A percentile compares a stretch with the other conserved stretches of the same genome.
Evolutionary conservation across 257 asterid species (phyloP).

Genomic region (Petunia secreta): DNA sequence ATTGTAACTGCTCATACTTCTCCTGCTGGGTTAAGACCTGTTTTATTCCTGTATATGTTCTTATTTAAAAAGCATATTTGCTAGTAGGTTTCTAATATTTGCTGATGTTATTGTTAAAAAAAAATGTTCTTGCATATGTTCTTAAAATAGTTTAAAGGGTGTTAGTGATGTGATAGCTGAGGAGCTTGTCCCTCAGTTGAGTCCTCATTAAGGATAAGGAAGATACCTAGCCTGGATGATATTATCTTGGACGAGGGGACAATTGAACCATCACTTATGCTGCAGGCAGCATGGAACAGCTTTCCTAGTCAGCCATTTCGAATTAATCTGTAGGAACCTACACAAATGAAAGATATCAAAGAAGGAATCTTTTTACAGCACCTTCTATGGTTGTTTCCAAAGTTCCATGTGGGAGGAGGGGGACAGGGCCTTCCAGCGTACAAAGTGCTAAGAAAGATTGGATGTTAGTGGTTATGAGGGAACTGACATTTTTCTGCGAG

Average conservation of each 20-base stretch:
- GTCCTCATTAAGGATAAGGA: constrained; percentile 5
- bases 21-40: not conserved
- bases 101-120: too few species aligned
- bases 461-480: not conserved
- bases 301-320: not conserved
- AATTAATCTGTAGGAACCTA: not conserved
- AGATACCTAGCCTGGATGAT: constrained; percentile 18
- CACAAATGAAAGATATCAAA: not conserved
- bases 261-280: constrained; percentile 13
- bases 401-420: not conserved
- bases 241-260: constrained; percentile 22
- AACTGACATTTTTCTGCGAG: not conserved
- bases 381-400: not conserved
- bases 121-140: too few species aligned
- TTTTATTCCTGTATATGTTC: not conserved
- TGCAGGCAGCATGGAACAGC: not conserved
- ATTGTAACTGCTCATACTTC: constrained; percentile 21
- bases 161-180: constrained; percentile 8
- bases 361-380: not conserved
- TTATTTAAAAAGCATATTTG: too few species aligned
- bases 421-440: constrained; percentile 3
- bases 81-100: too few species aligned
- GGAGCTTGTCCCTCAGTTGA: constrained; percentile 12
- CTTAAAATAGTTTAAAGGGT: not conserved
- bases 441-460: not conserved